These are phyloP conservation scores for Flammula alnicola DNA, from an alignment of 1,284 basidiomycete genomes.

Conservation along the genomic window DNA sequence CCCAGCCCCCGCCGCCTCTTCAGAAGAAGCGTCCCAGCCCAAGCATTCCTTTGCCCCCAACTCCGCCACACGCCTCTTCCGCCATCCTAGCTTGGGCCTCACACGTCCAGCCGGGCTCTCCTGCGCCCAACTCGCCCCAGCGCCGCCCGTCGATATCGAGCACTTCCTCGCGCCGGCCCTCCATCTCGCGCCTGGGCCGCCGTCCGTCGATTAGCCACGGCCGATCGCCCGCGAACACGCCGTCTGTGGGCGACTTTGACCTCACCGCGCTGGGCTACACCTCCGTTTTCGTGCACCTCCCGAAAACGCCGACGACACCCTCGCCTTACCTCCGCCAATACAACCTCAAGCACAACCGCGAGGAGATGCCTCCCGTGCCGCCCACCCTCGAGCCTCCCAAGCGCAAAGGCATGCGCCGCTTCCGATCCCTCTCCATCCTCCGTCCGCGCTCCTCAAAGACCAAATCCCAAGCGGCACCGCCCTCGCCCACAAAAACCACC, in stretches of 20 bases:
- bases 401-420: conserved; percentile 35
- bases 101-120: conserved; percentile 71
- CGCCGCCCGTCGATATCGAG: conserved; percentile 35
- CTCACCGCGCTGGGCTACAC: conserved; percentile 66
- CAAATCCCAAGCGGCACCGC: conserved; percentile 24
- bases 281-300: conserved; percentile 64
- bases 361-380: conserved; percentile 7
- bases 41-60: background rate
- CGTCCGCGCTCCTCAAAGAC: conserved; percentile 40
- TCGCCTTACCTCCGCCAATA: conserved; percentile 30
- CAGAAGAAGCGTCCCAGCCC: conserved; percentile 35
- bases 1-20: conserved; percentile 37
- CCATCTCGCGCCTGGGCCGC: conserved; percentile 42
- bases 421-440: conserved; percentile 52
- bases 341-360: conserved; percentile 17
- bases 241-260: conserved; percentile 51
- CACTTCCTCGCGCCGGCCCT: conserved; percentile 34
- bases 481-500: conserved; percentile 27
- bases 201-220: too few species aligned
- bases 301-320: conserved; percentile 51
- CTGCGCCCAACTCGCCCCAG: conserved; percentile 52
- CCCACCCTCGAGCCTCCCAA: conserved; percentile 12
- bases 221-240: conserved; percentile 23
- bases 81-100: conserved; percentile 60
- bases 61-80: conserved; percentile 29